phyloP scores from a whole-genome alignment of 345 rosid species.

The Populus davidiana region DNA sequence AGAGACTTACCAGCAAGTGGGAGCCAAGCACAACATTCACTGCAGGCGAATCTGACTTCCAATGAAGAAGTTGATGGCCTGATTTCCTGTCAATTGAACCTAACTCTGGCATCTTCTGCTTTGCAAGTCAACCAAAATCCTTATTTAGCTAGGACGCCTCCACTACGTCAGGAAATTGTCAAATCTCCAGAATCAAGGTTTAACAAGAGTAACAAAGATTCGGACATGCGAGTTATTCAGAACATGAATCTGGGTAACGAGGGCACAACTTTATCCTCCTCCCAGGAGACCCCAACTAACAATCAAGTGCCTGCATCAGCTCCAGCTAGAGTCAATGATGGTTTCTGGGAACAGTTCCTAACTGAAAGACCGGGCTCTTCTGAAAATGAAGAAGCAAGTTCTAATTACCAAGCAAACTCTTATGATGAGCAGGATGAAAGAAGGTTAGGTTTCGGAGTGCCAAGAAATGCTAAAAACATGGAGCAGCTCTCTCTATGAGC shows the following conservation, averaged over 20 bases:
- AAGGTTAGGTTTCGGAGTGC: conserved; percentile 40
- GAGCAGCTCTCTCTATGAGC: conserved; percentile 68
- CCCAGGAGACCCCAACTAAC: conserved; percentile 39
- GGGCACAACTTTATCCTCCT: conserved; percentile 24
- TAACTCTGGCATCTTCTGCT: conserved; percentile 77
- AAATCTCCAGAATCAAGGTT: conserved; percentile 30
- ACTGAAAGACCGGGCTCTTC: conserved; percentile 91
- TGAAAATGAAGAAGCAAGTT: conserved; percentile 83
- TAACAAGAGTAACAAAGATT: conserved; percentile 31
- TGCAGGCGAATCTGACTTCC: conserved; percentile 44
- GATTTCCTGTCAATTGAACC: conserved; percentile 76
- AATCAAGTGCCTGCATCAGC: conserved; percentile 50
- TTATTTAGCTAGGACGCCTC: conserved; percentile 38
- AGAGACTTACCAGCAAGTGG: conserved; percentile 40
- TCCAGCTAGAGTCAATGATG: conserved; percentile 69
- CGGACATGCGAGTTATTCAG: conserved; percentile 20
- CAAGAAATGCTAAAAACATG: conserved; percentile 47
- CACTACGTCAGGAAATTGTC: conserved; percentile 34
- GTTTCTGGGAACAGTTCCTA: conserved; percentile 92
- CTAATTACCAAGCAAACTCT: conserved; percentile 54
- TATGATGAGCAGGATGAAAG: conserved; percentile 58
- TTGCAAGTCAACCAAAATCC: conserved; percentile 50
- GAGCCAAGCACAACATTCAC: conserved; percentile 32
- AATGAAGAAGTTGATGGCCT: conserved; percentile 66
- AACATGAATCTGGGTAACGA: conserved; percentile 25